Conservation (phyloP, 2,329 filamentous ascomycete species). For the Magnaporthales sp. region DNA sequence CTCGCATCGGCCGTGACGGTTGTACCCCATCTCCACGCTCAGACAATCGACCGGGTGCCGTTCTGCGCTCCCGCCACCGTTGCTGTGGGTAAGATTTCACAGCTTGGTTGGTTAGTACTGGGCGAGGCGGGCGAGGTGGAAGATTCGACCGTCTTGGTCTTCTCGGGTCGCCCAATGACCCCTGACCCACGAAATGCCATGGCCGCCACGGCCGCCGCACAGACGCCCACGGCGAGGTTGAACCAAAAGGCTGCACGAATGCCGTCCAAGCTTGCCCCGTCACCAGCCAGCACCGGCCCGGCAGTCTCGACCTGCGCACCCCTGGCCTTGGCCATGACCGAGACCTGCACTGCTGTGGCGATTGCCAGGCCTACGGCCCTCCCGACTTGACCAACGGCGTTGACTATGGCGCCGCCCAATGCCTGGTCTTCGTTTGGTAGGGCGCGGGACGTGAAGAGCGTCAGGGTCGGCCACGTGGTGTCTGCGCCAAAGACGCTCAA, state of each 20-base stretch:
- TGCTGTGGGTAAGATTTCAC: not conserved
- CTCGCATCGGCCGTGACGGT: not conserved
- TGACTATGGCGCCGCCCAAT: constrained; percentile 59
- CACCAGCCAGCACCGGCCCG: constrained; percentile 32
- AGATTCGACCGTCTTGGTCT: not conserved
- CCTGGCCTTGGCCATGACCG: constrained; percentile 43
- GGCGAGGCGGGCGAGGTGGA: not conserved
- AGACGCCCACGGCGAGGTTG: constrained; percentile 37
- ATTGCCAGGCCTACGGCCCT: constrained; percentile 58
- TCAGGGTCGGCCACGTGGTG: constrained; percentile 56
- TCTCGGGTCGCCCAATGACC: constrained; percentile 30
- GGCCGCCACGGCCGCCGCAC: constrained; percentile 33
- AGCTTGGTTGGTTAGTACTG: not conserved
- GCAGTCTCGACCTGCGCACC: constrained; percentile 32
- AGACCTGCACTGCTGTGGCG: constrained; percentile 55
- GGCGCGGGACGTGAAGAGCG: constrained; percentile 55
- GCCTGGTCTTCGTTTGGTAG: constrained; percentile 57
- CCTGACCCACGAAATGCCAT: constrained; percentile 42
- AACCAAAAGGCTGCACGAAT: constrained; percentile 43
- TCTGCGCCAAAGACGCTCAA: constrained; percentile 59
- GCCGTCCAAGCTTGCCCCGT: constrained; percentile 36
- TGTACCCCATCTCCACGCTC: not conserved
- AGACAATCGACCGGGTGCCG: not conserved
- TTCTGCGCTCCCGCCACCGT: not conserved
- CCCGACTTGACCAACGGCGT: constrained; percentile 56